phyloP scores from a whole-genome alignment of 2,329 filamentous ascomycete species.

The Colletotrichum acutatum region DNA sequence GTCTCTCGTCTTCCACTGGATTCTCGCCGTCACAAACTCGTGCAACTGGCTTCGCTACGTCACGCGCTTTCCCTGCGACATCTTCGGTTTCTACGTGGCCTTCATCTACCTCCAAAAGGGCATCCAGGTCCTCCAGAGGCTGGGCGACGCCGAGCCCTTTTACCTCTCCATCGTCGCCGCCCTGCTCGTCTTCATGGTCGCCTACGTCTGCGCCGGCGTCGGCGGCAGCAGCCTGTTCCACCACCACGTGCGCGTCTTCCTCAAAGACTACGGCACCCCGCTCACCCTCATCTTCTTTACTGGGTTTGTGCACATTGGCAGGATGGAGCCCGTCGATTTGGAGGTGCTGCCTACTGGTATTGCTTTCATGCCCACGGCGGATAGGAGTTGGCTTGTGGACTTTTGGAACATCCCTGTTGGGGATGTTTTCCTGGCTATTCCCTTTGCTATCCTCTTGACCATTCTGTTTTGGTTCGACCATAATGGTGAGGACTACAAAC shows the following conservation, averaged over 20 bases:
- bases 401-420: constrained; percentile 82
- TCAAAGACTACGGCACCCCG: constrained; percentile 91
- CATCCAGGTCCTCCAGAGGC: constrained; percentile 83
- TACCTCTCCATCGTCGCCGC: constrained; percentile 84
- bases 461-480: constrained; percentile 92
- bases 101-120: constrained; percentile 94
- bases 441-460: constrained; percentile 85
- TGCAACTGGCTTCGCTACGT: constrained; percentile 92
- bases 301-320: constrained; percentile 86
- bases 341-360: constrained; percentile 79
- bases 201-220: constrained; percentile 78
- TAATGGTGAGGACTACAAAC: constrained; percentile 67
- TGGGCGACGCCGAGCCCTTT: constrained; percentile 74
- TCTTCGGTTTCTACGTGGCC: constrained; percentile 93
- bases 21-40: constrained; percentile 84
- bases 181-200: constrained; percentile 80
- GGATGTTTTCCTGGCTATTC: constrained; percentile 86
- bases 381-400: constrained; percentile 79
- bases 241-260: constrained; percentile 80
- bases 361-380: constrained; percentile 81
- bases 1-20: constrained; percentile 86
- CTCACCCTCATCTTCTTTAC: constrained; percentile 89
- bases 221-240: constrained; percentile 79
- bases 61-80: constrained; percentile 91
- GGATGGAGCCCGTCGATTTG: constrained; percentile 78